A percentile compares a stretch with the other conserved stretches of the same genome.
Evolutionary conservation across 2,329 filamentous ascomycete species (phyloP).

Genomic region (Ophiostoma australiae): DNA sequence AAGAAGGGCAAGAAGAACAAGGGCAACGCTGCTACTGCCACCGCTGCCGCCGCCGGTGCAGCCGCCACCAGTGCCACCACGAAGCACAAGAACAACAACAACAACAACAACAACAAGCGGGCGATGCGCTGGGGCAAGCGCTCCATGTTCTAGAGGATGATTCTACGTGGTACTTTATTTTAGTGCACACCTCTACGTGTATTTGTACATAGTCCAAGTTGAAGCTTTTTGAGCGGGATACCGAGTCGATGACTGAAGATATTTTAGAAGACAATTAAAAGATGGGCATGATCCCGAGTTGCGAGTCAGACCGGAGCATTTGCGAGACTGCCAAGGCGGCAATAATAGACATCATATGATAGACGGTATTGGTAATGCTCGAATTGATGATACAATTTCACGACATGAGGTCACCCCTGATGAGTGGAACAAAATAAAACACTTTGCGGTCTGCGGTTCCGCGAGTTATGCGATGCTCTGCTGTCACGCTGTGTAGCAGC

Average conservation of each 20-base stretch:
- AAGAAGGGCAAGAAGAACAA: background rate
- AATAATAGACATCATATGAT: background rate
- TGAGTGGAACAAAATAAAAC: background rate
- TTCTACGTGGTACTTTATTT: background rate
- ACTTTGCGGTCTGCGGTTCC: background rate
- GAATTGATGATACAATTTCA: background rate
- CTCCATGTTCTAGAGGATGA: background rate
- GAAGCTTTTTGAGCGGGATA: background rate
- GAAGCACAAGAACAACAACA: background rate
- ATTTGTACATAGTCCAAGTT: background rate
- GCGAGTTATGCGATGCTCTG: conserved; percentile 6
- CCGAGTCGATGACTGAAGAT: background rate
- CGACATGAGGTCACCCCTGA: background rate
- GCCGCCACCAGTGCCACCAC: background rate
- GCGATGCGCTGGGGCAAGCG: conserved; percentile 13
- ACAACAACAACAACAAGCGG: conserved; percentile 12
- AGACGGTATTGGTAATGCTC: background rate
- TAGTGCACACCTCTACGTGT: conserved; percentile 3
- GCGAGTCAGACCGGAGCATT: background rate
- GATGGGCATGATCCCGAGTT: conserved; percentile 3
- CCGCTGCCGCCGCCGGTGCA: background rate
- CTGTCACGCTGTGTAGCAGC: background rate
- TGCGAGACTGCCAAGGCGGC: background rate
- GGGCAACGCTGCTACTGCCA: background rate
- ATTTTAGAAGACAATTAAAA: conserved; percentile 5